phyloP scores from a whole-genome alignment of 345 rosid genomes.

The Orychophragmus violaceus region DNA sequence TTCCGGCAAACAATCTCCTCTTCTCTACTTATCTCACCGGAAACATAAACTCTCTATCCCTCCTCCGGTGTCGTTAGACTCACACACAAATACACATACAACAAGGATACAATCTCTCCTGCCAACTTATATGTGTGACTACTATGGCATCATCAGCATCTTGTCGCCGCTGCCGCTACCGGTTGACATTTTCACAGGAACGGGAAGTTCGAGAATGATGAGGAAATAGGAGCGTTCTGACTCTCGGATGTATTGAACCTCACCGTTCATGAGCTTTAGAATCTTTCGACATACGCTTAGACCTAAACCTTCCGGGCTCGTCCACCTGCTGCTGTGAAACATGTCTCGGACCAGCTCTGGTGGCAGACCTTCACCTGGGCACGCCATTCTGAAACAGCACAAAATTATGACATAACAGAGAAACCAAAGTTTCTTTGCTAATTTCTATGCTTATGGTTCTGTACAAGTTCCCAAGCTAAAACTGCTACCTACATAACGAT shows the following conservation, averaged over 20 bases:
- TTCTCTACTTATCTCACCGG: conserved; percentile 14
- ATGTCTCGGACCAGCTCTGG: conserved; percentile 88
- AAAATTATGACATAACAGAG: neutral
- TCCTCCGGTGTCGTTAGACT: conserved; percentile 9
- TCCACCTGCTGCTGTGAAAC: conserved; percentile 80
- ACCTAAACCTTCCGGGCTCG: conserved; percentile 81
- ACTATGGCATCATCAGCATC: conserved; percentile 27
- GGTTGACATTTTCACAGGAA: conserved; percentile 29
- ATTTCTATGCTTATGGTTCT: neutral
- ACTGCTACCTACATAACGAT: neutral
- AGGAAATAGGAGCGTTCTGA: conserved; percentile 83
- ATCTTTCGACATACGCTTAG: conserved; percentile 91
- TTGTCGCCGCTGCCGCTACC: conserved; percentile 19
- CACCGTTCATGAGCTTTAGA: conserved; percentile 83
- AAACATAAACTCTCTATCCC: conserved; percentile 12
- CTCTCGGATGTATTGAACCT: conserved; percentile 86
- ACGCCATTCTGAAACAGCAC: conserved; percentile 59
- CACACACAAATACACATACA: neutral
- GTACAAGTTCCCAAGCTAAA: neutral
- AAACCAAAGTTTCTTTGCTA: neutral
- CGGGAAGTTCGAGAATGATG: conserved; percentile 63
- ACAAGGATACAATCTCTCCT: conserved; percentile 17
- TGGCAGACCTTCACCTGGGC: conserved; percentile 93
- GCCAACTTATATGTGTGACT: neutral
- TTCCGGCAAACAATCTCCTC: conserved; percentile 6